phyloP scores from a whole-genome alignment of 352 stramenopile genomes.

The Elongisporangium prolatum region DNA sequence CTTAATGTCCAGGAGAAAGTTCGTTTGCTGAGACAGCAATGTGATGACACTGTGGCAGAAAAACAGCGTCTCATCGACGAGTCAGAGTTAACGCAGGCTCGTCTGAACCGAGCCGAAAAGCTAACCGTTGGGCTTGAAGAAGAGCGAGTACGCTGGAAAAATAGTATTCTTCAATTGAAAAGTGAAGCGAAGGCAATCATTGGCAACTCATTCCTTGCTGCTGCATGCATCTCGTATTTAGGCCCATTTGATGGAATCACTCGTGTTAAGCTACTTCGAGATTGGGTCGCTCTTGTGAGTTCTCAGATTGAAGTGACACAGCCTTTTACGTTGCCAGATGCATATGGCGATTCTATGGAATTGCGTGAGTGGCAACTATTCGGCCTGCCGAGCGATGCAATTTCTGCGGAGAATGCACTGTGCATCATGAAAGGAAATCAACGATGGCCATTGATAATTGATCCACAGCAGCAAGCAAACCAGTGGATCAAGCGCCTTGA shows the following conservation, averaged over 20 bases:
- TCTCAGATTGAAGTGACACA: conserved; percentile 26
- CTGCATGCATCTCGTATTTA: conserved; percentile 55
- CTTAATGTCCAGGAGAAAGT: conserved; percentile 48
- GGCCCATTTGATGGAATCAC: conserved; percentile 57
- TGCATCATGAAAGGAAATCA: conserved; percentile 81
- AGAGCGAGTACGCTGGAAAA: conserved; percentile 65
- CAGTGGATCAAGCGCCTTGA: conserved; percentile 91
- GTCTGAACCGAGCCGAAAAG: conserved; percentile 54
- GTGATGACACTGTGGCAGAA: conserved; percentile 48
- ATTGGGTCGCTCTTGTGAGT: conserved; percentile 23
- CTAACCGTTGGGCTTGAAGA: conserved; percentile 64
- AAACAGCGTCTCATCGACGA: conserved; percentile 68
- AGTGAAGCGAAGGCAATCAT: conserved; percentile 35
- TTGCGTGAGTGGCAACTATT: conserved; percentile 87
- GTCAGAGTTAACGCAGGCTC: conserved; percentile 47
- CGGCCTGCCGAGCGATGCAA: conserved; percentile 84
- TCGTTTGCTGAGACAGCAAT: conserved; percentile 50
- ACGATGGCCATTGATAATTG: conserved; percentile 92
- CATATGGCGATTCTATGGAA: conserved; percentile 75
- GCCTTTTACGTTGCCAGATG: conserved; percentile 52
- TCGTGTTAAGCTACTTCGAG: conserved; percentile 24
- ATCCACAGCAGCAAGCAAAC: conserved; percentile 91
- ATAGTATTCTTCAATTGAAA: conserved; percentile 52
- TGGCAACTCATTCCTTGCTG: conserved; percentile 61
- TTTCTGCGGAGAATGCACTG: conserved; percentile 89